Evolutionary conservation across 2,329 filamentous ascomycete species (phyloP), one percentile per base, ranked within the genome.

Genomic region (Arthrinium phaeospermum): DNA sequence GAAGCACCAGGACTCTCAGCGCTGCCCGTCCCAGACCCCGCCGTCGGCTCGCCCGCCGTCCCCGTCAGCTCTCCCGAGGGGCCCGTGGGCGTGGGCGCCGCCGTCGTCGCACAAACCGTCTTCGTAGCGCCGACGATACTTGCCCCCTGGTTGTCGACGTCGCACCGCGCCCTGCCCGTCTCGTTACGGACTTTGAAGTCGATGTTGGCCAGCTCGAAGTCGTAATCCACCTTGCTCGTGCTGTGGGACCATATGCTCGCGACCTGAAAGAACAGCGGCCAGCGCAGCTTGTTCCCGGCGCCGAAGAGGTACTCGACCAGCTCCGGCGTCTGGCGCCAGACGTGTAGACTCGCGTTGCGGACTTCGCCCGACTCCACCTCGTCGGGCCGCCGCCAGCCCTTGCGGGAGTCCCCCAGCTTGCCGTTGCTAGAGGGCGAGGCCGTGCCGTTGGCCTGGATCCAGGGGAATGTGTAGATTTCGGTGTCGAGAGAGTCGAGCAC

Each of bases 281-380:
- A 41, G 16, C 47, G 27, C 27, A 27, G 5, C 24, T 12, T 30
- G 24, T 57, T 57, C 13, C 24, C 13, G 12, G 51, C 51, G 24
- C 51, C 51, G 24, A 19, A 34, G 14, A 57, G 51, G 68, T 68
- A 34, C 19, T 69, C 53, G 71, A 72, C 64, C 41, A 74, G 34
- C 46, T 70, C 71, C 34, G 57, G 45, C 30, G 70, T 72, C 71
- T 73, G 71, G 27, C 64, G 46, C 72, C 74, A 75, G n/a, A 74
- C 68, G 53, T 75, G 74, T 37, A 75, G 19, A 16, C 71, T 75
- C 27, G 71, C 74, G 70, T 75, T 75, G 64, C 71, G 71, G 47
- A 73, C 68, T 44, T 75, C 71, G 22, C 44, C 49, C 10, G 45
- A 64, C 13, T 30, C 8, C 41, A 70, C 53, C 16, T 13, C 19